Evolutionary conservation across 257 asterid genomes (phyloP).

Genomic region (Mentha longifolia): DNA sequence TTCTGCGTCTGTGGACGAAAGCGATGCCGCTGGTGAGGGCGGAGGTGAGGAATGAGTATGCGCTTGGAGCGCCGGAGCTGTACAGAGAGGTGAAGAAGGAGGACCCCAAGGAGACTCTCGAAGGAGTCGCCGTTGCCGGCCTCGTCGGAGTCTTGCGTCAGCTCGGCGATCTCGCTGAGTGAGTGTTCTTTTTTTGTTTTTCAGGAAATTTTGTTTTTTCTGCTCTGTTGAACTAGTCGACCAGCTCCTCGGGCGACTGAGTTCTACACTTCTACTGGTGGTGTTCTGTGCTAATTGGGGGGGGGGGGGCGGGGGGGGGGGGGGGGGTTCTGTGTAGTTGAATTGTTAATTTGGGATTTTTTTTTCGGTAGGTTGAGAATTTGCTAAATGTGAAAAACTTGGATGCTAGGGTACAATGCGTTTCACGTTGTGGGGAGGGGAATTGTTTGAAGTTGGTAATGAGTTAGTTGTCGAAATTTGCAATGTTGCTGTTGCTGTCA

Average conservation of each 20-base stretch:
- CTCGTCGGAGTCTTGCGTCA: slow-evolving; percentile 90
- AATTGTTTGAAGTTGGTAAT: slow-evolving; percentile 25
- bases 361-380: neutral
- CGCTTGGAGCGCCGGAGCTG: slow-evolving; percentile 78
- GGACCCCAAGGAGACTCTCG: slow-evolving; percentile 80
- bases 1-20: slow-evolving; percentile 4
- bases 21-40: slow-evolving; percentile 85
- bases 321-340: neutral
- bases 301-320: slow-evolving; percentile 4
- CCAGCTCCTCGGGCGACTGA: neutral
- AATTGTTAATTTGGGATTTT: too few species aligned
- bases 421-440: slow-evolving; percentile 18
- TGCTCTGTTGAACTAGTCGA: neutral
- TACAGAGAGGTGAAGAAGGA: slow-evolving; percentile 60
- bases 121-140: slow-evolving; percentile 86
- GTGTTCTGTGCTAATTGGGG: slow-evolving; percentile 20
- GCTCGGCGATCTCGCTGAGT: slow-evolving; percentile 97
- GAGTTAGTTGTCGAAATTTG: slow-evolving; percentile 16
- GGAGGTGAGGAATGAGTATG: slow-evolving; percentile 78
- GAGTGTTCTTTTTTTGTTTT: slow-evolving; percentile 14
- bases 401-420: neutral
- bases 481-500: slow-evolving; percentile 14
- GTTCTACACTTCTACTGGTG: neutral
- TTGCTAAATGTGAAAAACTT: neutral
- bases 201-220: neutral